phyloP scores from a whole-genome alignment of 345 rosid species.

The Kandelia obovata region DNA sequence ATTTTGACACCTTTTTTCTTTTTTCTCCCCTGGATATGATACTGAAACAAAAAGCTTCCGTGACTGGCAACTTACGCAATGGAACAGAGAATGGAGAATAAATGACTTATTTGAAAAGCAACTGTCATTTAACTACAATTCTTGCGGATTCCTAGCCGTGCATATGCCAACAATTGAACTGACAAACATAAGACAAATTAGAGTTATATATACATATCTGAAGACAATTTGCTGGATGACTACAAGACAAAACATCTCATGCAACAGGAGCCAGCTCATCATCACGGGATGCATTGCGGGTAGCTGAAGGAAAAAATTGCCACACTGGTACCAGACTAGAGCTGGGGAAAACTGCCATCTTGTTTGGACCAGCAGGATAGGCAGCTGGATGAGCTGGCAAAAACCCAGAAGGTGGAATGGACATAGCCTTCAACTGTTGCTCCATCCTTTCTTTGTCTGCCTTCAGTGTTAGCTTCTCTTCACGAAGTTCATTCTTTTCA shows the following conservation, averaged over 20 bases:
- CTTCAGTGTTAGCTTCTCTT: conserved; percentile 28
- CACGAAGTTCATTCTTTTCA: conserved; percentile 34
- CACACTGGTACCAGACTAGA: conserved; percentile 30
- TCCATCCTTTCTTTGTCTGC: conserved; percentile 35
- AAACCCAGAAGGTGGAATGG: conserved; percentile 22
- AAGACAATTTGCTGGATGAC: conserved; percentile 4
- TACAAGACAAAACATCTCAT: conserved; percentile 20
- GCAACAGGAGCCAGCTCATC: conserved; percentile 36
- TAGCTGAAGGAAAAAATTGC: conserved; percentile 27
- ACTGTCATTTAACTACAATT: conserved; percentile 3
- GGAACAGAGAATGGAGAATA: neutral
- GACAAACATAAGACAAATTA: conserved; percentile 12
- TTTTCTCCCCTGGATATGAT: neutral
- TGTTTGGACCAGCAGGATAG: conserved; percentile 26
- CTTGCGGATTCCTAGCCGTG: conserved; percentile 6
- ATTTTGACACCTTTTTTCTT: too few species aligned
- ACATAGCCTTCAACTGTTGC: conserved; percentile 22
- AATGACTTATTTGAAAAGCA: conserved; percentile 1
- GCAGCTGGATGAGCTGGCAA: conserved; percentile 29
- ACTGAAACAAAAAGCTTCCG: neutral
- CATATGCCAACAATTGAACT: conserved; percentile 13
- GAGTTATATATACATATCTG: conserved; percentile 20
- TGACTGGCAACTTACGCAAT: neutral
- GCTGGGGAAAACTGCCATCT: conserved; percentile 27
- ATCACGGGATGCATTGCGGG: conserved; percentile 22